Base-by-base conservation (phyloP, 257 asterid genomes). In the Solanum boliviense region DNA sequence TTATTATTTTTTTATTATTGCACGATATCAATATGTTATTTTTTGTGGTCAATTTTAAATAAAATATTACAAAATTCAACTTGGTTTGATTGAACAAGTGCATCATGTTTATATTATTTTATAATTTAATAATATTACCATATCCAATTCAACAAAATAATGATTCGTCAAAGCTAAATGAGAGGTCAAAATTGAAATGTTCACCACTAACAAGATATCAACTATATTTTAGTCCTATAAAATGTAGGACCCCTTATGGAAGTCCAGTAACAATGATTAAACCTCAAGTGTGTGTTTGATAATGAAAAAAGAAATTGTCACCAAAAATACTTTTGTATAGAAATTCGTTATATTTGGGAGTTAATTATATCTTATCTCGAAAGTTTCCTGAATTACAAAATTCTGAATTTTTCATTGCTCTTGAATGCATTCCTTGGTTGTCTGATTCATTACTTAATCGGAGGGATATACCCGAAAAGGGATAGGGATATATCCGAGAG, bases 121-220 rank as follows among this genome's bases (percentile, higher is more conserved):
- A 35, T 35, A 44, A 48, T 48, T 48, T 48, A 46, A 46, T 48
- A 48, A 79, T 44, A 41, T 8, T 60, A 41, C 3, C 58, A 7
- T 78, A 18, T 76, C 62, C 23, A n/a, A 15, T 13, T 39, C 65
- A 44, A 44, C 39, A 81, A 46, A 27, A 46, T 41, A 78, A 78
- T 78, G 62, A 41, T 60, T 60, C 23, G 36, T 41, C 84, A 78
- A 78, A 78, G 62, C 85, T 2, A 81, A 27, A 44, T 81, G 85
- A n/a, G 34, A 75, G 11, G 83, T 38, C 83, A 75, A 38, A 75
- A 36, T 38, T 46, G 65, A 16, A 27, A 81, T 25, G 68, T 29
- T 81, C 85, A 46, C 85, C 68, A 46, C 68, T 46, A 81, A 81
- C 9, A 46, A 16, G 25, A 81, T 27, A 79, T 15, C 84, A 78